Percentiles rank a stretch among this genome's conserved stretches.
Evolutionary conservation across 371 early-diverging fungal genomes (phyloP).

Genomic region (Parasitella parasitica): DNA sequence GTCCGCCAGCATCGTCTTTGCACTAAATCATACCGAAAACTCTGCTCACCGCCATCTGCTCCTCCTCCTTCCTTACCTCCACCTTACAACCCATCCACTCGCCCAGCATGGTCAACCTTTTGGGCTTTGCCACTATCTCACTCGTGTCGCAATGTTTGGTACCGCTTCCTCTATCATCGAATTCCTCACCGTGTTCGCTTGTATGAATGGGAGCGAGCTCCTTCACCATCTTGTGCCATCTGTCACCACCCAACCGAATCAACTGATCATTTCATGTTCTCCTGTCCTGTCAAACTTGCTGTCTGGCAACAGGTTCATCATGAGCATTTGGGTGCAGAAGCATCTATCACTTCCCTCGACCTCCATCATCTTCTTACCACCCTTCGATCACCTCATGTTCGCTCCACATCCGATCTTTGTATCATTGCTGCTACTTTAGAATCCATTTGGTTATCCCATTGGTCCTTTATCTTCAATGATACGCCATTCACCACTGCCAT

Average conservation of each 20-base stretch:
- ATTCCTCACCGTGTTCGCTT: not conserved
- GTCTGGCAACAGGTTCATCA: not conserved
- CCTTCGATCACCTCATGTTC: not conserved
- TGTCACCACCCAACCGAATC: not conserved
- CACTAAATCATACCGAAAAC: not conserved
- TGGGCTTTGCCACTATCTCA: not conserved
- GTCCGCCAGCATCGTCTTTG: too few relatives aligned
- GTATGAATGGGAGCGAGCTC: not conserved
- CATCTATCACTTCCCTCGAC: not conserved
- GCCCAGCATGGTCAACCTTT: not conserved
- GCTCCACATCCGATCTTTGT: not conserved
- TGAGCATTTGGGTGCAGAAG: not conserved
- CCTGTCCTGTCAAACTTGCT: constrained; percentile 1
- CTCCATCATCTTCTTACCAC: not conserved
- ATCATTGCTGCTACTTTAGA: not conserved
- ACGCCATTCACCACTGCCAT: not conserved
- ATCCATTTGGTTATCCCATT: constrained; percentile 2
- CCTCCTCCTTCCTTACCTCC: not conserved
- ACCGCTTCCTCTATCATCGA: not conserved
- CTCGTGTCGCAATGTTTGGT: not conserved
- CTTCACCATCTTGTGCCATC: not conserved
- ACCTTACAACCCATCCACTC: not conserved
- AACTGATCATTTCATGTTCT: not conserved
- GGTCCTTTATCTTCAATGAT: constrained; percentile 4
- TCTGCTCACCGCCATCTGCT: not conserved